phyloP scores from a whole-genome alignment of 2,329 filamentous ascomycete species.

The Aspergillus tamarii region DNA sequence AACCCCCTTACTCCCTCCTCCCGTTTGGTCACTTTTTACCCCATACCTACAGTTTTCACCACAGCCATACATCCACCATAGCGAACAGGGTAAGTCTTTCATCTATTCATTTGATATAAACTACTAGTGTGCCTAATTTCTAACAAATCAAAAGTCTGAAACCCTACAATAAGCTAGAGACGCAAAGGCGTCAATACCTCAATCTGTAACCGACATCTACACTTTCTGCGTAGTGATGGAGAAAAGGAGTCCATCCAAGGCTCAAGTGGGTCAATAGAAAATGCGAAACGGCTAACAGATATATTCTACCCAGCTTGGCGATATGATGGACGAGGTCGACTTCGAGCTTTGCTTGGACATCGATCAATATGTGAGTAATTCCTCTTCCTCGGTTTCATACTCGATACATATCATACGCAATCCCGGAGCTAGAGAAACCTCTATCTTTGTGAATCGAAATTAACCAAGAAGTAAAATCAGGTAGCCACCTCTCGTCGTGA shows the following conservation, averaged over 20 bases:
- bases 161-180: background rate
- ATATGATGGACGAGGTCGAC: conserved; percentile 26
- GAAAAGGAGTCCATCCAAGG: background rate
- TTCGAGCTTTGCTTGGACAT: conserved; percentile 24
- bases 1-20: background rate
- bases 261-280: background rate
- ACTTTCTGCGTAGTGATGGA: background rate
- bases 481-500: background rate
- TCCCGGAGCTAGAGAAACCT: background rate
- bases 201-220: background rate
- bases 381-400: background rate
- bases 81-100: background rate
- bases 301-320: background rate
- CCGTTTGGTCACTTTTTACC: background rate
- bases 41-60: background rate
- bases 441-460: background rate
- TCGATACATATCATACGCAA: background rate
- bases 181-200: background rate
- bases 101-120: background rate
- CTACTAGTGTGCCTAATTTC: too few species aligned
- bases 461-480: background rate
- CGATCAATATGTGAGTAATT: conserved; percentile 18
- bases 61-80: background rate
- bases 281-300: background rate
- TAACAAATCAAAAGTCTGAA: background rate